phyloP scores from a whole-genome alignment of 495 filamentous ascomycete species.

The Hyaloscypha bicolor region DNA sequence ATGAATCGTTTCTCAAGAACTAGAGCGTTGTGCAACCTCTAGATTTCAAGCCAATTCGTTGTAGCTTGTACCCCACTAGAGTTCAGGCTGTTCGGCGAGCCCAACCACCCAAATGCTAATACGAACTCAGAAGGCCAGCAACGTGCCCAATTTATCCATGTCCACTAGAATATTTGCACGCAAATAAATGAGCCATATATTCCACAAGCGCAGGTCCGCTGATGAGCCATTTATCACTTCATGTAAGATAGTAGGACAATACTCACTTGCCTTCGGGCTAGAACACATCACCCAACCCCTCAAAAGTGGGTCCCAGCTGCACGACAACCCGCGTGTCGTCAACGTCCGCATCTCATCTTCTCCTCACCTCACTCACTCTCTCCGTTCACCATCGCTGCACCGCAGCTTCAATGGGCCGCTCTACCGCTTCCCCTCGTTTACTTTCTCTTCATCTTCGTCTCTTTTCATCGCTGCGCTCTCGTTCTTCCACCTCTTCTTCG shows the following conservation, averaged over 20 bases:
- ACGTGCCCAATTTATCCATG: background rate
- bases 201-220: background rate
- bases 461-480: slow-evolving; percentile 2
- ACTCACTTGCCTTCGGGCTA: background rate
- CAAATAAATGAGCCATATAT: background rate
- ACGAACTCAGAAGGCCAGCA: background rate
- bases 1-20: background rate
- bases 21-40: background rate
- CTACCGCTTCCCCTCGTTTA: slow-evolving; percentile 20
- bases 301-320: slow-evolving; percentile 15
- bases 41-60: background rate
- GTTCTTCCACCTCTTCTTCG: background rate
- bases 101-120: background rate
- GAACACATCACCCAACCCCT: slow-evolving; percentile 11
- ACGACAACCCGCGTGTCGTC: background rate
- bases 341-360: background rate
- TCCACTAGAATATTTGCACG: background rate
- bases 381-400: slow-evolving; percentile 21
- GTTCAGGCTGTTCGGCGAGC: too few relatives aligned
- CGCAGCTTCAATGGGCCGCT: slow-evolving; percentile 34
- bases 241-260: background rate
- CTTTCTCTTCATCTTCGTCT: slow-evolving; percentile 19
- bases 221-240: background rate
- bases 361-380: slow-evolving; percentile 9
- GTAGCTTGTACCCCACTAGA: too few relatives aligned